Base-by-base conservation (phyloP, 2,329 filamentous ascomycete genomes). In the Rutstroemia sp. region DNA sequence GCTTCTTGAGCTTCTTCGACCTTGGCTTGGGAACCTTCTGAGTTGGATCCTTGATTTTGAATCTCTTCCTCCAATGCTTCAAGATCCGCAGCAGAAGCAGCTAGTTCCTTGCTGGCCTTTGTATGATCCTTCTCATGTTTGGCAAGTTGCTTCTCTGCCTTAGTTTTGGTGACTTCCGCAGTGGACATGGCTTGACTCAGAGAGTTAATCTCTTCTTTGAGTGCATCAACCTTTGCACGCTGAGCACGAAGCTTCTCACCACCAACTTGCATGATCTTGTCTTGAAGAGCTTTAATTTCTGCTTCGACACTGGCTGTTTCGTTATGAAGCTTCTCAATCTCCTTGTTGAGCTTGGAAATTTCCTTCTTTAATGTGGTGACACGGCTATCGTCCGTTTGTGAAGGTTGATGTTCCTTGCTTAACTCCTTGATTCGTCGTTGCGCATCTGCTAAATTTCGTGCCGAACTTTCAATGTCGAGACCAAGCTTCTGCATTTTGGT, bases 201-300 rank as follows among this genome's bases (percentile, higher is more conserved):
- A 12, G 85, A 82, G 48, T 86, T 78, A 56, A 97, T 91, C 69
- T 95, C 86, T 65, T 91, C 88, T 70, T 95, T 96, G 61, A 95
- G 76, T 6, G 85, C 81, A 69, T 97, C 92, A 37, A 99, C 91
- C 76, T 88, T 95, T 59, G 89, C 85, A 65, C 94, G 92, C 70
- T 99, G 92, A 17, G 86, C 82, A 55, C 94, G 86, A 17, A 99
- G 83, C 73, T 89, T 91, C 67, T 97, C 91, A 72, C 94, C 94
- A 68, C 94, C 94, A 61, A 96, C 87, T 72, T 96, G 87, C 94
- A 99, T 97, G 67, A 99, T 99, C 77, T 92, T 95, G 78, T 94
- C 87, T 69, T 99, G 92, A 1, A 99, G 78, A 19, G 80, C 80
- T 73, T 95, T 92, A 73, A 99, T 97, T 71, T 97, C 94, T 25